These are phyloP conservation scores for Selaginella moellendorffii DNA, from an alignment of 75 land plant genomes.

Conservation along the genomic window DNA sequence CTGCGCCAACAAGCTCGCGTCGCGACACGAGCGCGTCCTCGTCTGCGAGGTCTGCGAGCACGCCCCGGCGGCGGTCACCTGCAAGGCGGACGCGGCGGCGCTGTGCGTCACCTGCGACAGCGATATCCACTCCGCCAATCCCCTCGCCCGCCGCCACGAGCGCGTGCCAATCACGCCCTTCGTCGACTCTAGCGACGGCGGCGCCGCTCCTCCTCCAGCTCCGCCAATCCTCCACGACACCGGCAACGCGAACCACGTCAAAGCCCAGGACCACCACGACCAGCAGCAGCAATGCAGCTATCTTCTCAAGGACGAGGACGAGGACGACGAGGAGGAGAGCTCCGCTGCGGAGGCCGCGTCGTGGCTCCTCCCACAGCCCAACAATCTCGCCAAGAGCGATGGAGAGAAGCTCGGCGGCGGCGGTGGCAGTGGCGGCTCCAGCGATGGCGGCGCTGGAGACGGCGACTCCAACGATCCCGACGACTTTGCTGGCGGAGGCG, in stretches of 20 bases:
- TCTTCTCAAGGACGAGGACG: slow-evolving; percentile 7
- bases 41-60: slow-evolving; percentile 76
- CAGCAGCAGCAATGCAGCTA: slow-evolving; percentile 10
- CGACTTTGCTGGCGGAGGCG: too few relatives aligned
- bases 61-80: slow-evolving; percentile 63
- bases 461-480: too few relatives aligned
- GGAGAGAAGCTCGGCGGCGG: too few relatives aligned
- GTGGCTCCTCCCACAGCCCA: slow-evolving; percentile 52
- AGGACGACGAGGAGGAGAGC: slow-evolving; percentile 22
- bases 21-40: slow-evolving; percentile 68
- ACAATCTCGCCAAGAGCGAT: too few relatives aligned
- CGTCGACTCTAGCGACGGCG: slow-evolving; percentile 14
- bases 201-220: too few relatives aligned
- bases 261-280: not conserved
- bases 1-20: slow-evolving; percentile 66
- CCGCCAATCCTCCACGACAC: too few relatives aligned
- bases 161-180: slow-evolving; percentile 40
- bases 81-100: slow-evolving; percentile 76
- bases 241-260: too few relatives aligned
- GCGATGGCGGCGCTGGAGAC: too few relatives aligned
- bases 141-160: slow-evolving; percentile 59
- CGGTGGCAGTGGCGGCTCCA: too few relatives aligned
- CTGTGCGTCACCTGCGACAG: slow-evolving; percentile 55
- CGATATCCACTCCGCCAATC: slow-evolving; percentile 67
- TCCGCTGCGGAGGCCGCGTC: slow-evolving; percentile 43